These are phyloP conservation scores for Xylariaceae sp. DNA, from an alignment of 2,329 filamentous ascomycete genomes.

Conservation along the genomic window DNA sequence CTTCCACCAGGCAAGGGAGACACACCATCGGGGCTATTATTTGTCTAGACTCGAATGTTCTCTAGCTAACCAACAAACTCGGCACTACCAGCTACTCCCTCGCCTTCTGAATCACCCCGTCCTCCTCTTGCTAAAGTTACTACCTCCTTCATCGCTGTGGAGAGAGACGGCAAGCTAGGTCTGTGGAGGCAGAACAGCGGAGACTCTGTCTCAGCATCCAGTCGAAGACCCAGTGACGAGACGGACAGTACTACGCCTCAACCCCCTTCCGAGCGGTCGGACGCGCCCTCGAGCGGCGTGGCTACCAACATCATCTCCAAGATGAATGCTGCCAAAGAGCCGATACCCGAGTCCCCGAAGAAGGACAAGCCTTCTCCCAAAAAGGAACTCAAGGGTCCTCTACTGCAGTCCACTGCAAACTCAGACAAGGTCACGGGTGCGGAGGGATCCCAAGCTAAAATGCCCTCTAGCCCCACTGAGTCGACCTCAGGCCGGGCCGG, in stretches of 20 bases:
- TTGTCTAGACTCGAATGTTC: conserved; percentile 5
- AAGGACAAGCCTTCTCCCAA: conserved; percentile 26
- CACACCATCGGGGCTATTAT: conserved; percentile 11
- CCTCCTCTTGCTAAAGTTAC: conserved; percentile 66
- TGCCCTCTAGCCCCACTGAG: conserved; percentile 32
- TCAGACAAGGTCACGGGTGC: conserved; percentile 39
- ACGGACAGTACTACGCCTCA: conserved; percentile 38
- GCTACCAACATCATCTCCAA: conserved; percentile 29
- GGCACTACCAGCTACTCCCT: conserved; percentile 33
- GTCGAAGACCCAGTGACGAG: conserved; percentile 36
- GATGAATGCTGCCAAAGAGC: conserved; percentile 35
- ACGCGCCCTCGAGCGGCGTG: conserved; percentile 32
- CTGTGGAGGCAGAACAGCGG: conserved; percentile 43
- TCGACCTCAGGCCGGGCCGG: conserved; percentile 21
- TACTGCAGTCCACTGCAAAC: conserved; percentile 34
- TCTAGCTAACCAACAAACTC: conserved; percentile 27
- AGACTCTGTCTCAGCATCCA: conserved; percentile 37
- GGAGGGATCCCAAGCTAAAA: conserved; percentile 34
- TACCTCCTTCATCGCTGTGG: conserved; percentile 69
- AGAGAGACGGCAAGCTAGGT: conserved; percentile 57
- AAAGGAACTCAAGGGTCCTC: conserved; percentile 19
- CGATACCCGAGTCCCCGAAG: conserved; percentile 41
- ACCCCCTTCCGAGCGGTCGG: conserved; percentile 36
- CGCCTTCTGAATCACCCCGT: conserved; percentile 48
- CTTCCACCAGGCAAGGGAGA: conserved; percentile 9